phyloP scores from a whole-genome alignment of 2,329 filamentous ascomycete genomes.

The Rhynchosporium graminicola region DNA sequence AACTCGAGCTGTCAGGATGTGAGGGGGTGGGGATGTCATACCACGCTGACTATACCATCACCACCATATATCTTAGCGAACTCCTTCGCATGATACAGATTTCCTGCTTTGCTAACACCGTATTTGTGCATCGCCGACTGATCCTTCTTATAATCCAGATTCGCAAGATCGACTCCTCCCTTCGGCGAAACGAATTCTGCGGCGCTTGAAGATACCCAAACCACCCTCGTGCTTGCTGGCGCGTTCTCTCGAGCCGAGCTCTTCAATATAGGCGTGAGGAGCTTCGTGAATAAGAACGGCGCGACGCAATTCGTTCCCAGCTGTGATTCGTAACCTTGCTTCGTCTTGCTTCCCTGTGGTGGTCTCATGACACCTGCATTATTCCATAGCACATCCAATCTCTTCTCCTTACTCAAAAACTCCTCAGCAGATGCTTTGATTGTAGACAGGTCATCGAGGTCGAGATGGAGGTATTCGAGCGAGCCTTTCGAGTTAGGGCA shows the following conservation, averaged over 20 bases:
- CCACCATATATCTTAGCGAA: constrained; percentile 30
- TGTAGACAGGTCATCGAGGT: constrained; percentile 44
- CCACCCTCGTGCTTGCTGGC: constrained; percentile 38
- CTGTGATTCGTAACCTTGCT: constrained; percentile 43
- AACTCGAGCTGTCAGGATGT: too few relatives aligned
- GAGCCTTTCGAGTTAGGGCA: constrained; percentile 40
- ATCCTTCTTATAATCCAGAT: constrained; percentile 34
- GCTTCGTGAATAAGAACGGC: constrained; percentile 44
- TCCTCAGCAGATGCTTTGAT: constrained; percentile 43
- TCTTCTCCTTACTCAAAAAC: constrained; percentile 42
- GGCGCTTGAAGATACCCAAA: constrained; percentile 41
- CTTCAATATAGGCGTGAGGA: constrained; percentile 41
- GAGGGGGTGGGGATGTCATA: constrained; percentile 18
- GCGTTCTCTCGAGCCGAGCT: constrained; percentile 36
- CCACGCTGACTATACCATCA: constrained; percentile 35
- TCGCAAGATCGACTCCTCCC: constrained; percentile 33
- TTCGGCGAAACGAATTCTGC: constrained; percentile 30
- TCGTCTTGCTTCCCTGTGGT: constrained; percentile 39
- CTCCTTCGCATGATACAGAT: constrained; percentile 33
- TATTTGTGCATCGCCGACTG: constrained; percentile 29
- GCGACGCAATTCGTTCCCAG: constrained; percentile 44
- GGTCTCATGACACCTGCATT: constrained; percentile 46
- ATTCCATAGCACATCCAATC: constrained; percentile 46
- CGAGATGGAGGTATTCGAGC: constrained; percentile 43
- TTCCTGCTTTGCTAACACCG: constrained; percentile 36